These are phyloP conservation scores for Firmiana major DNA, from an alignment of 345 rosid genomes.

Conservation along the genomic window DNA sequence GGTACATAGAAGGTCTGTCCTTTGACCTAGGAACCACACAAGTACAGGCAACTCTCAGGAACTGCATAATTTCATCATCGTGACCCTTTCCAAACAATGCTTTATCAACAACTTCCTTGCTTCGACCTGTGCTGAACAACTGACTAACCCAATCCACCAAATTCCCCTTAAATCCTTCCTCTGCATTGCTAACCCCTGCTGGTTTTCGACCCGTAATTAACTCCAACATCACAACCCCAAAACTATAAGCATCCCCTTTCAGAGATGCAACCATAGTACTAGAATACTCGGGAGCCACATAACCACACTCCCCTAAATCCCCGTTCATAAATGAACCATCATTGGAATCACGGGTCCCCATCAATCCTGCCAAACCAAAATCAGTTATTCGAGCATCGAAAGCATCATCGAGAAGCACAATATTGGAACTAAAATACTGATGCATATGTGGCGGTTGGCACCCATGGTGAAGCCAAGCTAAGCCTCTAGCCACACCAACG, in stretches of 20 bases:
- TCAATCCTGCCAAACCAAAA: slow-evolving; percentile 69
- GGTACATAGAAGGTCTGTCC: slow-evolving; percentile 78
- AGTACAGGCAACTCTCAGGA: slow-evolving; percentile 51
- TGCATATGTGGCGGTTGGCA: slow-evolving; percentile 68
- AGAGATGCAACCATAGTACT: slow-evolving; percentile 75
- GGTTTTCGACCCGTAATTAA: slow-evolving; percentile 68
- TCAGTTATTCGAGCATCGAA: slow-evolving; percentile 79
- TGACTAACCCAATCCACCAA: slow-evolving; percentile 77
- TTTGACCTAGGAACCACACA: slow-evolving; percentile 67
- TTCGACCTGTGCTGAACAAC: slow-evolving; percentile 42
- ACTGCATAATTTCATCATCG: slow-evolving; percentile 64
- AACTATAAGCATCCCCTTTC: slow-evolving; percentile 82
- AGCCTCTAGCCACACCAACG: slow-evolving; percentile 75
- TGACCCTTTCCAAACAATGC: slow-evolving; percentile 47
- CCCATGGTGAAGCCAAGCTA: slow-evolving; percentile 96
- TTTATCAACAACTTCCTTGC: slow-evolving; percentile 50
- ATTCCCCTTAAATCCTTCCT: slow-evolving; percentile 60
- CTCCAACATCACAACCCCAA: slow-evolving; percentile 86
- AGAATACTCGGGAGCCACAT: slow-evolving; percentile 77
- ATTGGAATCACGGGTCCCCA: slow-evolving; percentile 40
- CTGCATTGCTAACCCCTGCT: slow-evolving; percentile 31
- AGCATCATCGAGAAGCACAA: slow-evolving; percentile 78
- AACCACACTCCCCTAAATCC: slow-evolving; percentile 76
- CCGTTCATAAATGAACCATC: slow-evolving; percentile 58
- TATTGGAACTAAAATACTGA: slow-evolving; percentile 71